phyloP scores from a whole-genome alignment of 139 green algal genomes.

The Auxenochlorella pyrenoidosa region DNA sequence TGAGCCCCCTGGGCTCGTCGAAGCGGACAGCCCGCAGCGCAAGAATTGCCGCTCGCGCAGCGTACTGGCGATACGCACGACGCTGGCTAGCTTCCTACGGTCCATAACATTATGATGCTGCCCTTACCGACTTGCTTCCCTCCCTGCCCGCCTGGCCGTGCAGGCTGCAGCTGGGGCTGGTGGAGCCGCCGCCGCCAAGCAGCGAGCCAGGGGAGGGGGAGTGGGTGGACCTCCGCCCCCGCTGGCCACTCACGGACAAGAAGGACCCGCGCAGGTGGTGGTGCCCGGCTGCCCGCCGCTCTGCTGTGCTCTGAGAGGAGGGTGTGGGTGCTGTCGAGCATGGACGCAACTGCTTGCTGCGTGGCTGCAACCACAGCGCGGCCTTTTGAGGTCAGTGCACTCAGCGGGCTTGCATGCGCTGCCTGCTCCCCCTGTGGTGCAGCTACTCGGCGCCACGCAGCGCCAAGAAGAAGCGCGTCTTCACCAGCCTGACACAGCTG shows the following conservation, averaged over 20 bases:
- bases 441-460: slow-evolving; percentile 39
- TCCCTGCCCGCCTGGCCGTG: neutral
- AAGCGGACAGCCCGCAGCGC: too few species aligned
- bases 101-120: too few species aligned
- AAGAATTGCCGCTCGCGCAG: too few species aligned
- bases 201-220: slow-evolving; percentile 25
- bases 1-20: too few species aligned
- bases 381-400: neutral
- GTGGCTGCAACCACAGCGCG: neutral
- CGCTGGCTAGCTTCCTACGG: too few species aligned
- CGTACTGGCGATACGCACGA: neutral
- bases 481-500: slow-evolving; percentile 47
- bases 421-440: neutral
- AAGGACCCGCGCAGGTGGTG: slow-evolving; percentile 36
- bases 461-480: slow-evolving; percentile 59
- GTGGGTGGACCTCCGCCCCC: slow-evolving; percentile 86
- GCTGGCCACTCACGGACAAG: slow-evolving; percentile 87
- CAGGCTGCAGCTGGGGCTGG: slow-evolving; percentile 59
- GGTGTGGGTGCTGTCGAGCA: neutral
- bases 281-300: neutral
- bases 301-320: neutral
- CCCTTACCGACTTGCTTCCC: too few species aligned
- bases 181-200: slow-evolving; percentile 38
- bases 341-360: neutral
- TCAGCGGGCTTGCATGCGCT: neutral